These are phyloP conservation scores for Pythium myriotylum DNA, from an alignment of 352 stramenopile genomes.

Conservation along the genomic window DNA sequence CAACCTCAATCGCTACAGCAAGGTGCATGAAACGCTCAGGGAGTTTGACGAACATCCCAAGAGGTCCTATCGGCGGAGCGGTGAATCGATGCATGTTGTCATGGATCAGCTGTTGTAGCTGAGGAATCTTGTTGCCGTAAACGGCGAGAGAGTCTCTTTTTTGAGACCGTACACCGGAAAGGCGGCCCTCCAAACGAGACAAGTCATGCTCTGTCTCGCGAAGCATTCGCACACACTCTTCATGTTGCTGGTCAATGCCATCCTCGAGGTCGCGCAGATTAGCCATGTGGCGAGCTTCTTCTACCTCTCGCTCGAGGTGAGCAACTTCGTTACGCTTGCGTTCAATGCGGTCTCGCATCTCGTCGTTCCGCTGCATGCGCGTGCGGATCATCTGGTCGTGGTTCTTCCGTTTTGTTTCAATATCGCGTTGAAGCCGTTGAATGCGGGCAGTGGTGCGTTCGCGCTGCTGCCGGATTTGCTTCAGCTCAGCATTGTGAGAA, in stretches of 20 bases:
- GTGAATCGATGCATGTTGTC: slow-evolving; percentile 69
- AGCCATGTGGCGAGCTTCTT: slow-evolving; percentile 35
- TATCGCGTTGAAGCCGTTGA: slow-evolving; percentile 47
- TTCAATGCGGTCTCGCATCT: slow-evolving; percentile 61
- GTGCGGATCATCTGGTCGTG: slow-evolving; percentile 64
- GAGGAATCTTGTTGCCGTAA: slow-evolving; percentile 67
- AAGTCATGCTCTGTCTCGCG: slow-evolving; percentile 62
- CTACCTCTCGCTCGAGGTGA: slow-evolving; percentile 43
- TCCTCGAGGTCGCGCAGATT: slow-evolving; percentile 44
- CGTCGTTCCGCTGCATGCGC: slow-evolving; percentile 57
- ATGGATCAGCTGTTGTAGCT: slow-evolving; percentile 78
- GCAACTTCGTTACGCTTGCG: slow-evolving; percentile 48
- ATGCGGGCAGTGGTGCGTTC: slow-evolving; percentile 57
- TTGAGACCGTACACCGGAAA: slow-evolving; percentile 51
- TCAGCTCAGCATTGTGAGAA: slow-evolving; percentile 66
- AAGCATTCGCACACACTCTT: slow-evolving; percentile 55
- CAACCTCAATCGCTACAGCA: slow-evolving; percentile 70
- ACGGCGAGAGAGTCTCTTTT: slow-evolving; percentile 63
- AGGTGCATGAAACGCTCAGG: slow-evolving; percentile 69
- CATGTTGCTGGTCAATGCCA: slow-evolving; percentile 59
- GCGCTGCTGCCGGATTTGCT: slow-evolving; percentile 54
- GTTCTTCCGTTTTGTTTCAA: slow-evolving; percentile 52
- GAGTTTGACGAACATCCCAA: slow-evolving; percentile 77
- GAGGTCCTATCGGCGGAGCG: slow-evolving; percentile 64
- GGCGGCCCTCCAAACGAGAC: slow-evolving; percentile 42